phyloP scores from a whole-genome alignment of 2,329 filamentous ascomycete species.

The Fusarium continuum region DNA sequence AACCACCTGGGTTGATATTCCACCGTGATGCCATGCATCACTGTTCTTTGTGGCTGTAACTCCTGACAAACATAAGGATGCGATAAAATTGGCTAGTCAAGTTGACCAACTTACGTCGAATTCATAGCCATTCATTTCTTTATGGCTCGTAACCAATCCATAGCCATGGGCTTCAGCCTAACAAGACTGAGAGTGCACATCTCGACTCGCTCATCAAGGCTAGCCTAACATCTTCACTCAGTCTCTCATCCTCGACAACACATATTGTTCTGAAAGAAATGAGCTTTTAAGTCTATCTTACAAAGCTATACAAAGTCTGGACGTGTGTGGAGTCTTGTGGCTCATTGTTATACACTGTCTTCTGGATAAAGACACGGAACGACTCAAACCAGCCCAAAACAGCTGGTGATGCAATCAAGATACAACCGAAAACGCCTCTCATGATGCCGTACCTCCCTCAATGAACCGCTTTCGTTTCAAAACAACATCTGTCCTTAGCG shows the following conservation, averaged over 20 bases:
- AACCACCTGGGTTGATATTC: too few relatives aligned
- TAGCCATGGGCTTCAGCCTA: neutral
- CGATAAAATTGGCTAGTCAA: too few relatives aligned
- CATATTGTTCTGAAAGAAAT: neutral
- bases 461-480: neutral
- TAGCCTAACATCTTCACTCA: neutral
- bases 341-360: slow-evolving; percentile 41
- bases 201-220: neutral
- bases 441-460: slow-evolving; percentile 8
- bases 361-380: neutral
- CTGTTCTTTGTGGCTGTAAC: too few relatives aligned
- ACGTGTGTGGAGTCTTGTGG: slow-evolving; percentile 40
- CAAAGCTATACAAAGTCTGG: slow-evolving; percentile 23
- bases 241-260: neutral
- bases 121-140: neutral
- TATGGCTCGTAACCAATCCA: neutral
- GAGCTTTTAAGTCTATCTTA: slow-evolving; percentile 28
- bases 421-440: slow-evolving; percentile 30
- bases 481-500: neutral
- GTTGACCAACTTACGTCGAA: neutral
- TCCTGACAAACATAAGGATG: too few relatives aligned
- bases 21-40: too few relatives aligned
- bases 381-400: slow-evolving; percentile 11
- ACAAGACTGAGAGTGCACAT: neutral
- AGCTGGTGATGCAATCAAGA: slow-evolving; percentile 18